A percentile compares a stretch with the other conserved stretches of the same genome.
Evolutionary conservation across 805 yeast genomes (phyloP).

Genomic region (Komagataella ulmi): DNA sequence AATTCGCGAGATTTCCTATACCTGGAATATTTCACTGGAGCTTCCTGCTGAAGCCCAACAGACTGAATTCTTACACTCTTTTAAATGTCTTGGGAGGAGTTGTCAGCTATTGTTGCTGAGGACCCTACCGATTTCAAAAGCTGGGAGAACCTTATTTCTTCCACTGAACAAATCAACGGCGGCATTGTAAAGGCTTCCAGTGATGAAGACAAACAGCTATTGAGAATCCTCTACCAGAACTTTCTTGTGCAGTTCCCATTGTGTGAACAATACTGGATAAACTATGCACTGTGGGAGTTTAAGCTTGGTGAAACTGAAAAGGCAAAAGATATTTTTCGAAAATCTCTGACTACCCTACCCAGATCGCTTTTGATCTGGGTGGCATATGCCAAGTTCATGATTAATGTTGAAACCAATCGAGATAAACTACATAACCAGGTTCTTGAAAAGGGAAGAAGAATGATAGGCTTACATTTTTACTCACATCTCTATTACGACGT

Average conservation of each 20-base stretch:
- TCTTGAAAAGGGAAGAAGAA: constrained; percentile 33
- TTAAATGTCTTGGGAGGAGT: constrained; percentile 16
- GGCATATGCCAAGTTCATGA: constrained; percentile 27
- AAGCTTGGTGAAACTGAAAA: constrained; percentile 25
- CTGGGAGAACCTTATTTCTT: constrained; percentile 23
- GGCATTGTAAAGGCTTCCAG: constrained; percentile 23
- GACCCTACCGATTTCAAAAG: constrained; percentile 19
- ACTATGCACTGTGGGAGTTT: constrained; percentile 34
- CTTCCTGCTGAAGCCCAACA: neutral
- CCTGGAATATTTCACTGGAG: neutral
- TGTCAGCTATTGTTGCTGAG: constrained; percentile 18
- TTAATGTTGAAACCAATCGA: constrained; percentile 16
- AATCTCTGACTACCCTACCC: constrained; percentile 25
- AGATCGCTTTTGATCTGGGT: constrained; percentile 39
- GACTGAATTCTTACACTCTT: constrained; percentile 1
- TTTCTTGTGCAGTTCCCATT: constrained; percentile 34
- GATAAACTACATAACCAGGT: constrained; percentile 15
- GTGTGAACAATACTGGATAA: constrained; percentile 44
- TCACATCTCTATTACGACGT: constrained; percentile 35
- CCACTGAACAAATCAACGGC: constrained; percentile 16
- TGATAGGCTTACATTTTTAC: constrained; percentile 40
- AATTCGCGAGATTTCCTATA: neutral
- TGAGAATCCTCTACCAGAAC: constrained; percentile 26
- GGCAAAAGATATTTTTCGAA: constrained; percentile 22
- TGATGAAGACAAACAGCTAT: constrained; percentile 14